These are phyloP conservation scores for Puccinia polysora DNA, from an alignment of 1,284 basidiomycete genomes.

Conservation along the genomic window DNA sequence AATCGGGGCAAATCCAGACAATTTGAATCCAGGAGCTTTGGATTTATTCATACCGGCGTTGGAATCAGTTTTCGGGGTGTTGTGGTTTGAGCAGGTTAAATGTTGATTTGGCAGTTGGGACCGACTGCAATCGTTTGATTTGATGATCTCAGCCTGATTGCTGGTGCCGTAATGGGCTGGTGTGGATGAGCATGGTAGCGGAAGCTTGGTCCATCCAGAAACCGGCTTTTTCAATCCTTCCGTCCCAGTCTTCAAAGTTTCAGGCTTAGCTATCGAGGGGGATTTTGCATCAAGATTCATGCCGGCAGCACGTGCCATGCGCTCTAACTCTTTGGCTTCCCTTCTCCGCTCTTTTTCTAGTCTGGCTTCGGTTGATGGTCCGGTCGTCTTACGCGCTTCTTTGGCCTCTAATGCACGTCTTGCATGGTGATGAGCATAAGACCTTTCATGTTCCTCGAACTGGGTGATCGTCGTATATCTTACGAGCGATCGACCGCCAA, in stretches of 20 bases:
- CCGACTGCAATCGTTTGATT: not conserved
- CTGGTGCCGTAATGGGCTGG: not conserved
- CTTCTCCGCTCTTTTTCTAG: constrained; percentile 40
- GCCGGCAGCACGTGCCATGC: constrained; percentile 36
- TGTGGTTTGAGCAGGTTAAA: not conserved
- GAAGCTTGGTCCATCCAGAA: constrained; percentile 9
- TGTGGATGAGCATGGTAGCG: not conserved
- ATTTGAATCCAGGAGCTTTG: constrained; percentile 21
- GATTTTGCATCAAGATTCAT: constrained; percentile 19
- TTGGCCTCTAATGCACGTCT: constrained; percentile 37
- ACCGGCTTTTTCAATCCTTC: constrained; percentile 11
- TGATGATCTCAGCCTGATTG: not conserved
- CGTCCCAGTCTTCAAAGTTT: not conserved
- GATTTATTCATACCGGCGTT: not conserved
- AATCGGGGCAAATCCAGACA: constrained; percentile 37
- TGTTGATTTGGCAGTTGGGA: not conserved
- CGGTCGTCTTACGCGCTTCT: constrained; percentile 16
- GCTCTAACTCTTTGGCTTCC: constrained; percentile 37
- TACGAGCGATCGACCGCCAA: not conserved
- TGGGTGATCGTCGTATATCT: constrained; percentile 43
- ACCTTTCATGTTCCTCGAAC: constrained; percentile 44
- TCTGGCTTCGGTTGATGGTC: constrained; percentile 20
- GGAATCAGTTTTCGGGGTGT: not conserved
- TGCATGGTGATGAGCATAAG: constrained; percentile 43
- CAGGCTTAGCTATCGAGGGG: not conserved